Evolutionary conservation across 345 rosid species (phyloP), one percentile per base, ranked within the genome.

Genomic region (Stellera chamaejasme): DNA sequence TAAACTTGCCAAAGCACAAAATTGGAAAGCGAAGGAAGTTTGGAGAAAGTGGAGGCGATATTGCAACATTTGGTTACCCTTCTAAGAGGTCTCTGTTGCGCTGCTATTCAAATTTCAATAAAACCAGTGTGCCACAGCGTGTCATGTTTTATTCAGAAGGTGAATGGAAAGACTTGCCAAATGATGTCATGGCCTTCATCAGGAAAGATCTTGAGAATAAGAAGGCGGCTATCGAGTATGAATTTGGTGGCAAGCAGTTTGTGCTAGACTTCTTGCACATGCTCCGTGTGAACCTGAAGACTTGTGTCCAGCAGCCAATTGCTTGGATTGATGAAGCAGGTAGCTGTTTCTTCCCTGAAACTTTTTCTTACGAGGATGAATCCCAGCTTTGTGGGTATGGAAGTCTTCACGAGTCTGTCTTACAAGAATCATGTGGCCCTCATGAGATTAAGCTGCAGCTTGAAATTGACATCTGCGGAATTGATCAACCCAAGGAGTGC

Each of bases 291-390:
- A 84, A 94, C 73, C 42, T 68, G 79, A 81, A 72, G 62, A 85
- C 89, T n/a, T 90, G 92, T 43, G 43, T 48, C 3, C 82, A 75
- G 49, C 76, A 72, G 50, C 83, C 95, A 0, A 78, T 94, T 68
- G 96, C 99, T 43, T 94, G 99, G 99, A 94, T 94, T 72, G 99
- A 94, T 64, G 76, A 80, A 59, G 79, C 73, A 15, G 93, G 80
- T 48, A 55, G 69, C 45, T 85, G 92, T 67, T 94, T 85, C 63
- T 94, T 94, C 63, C 99, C 99, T 0, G 97, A 90, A 66, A 65
- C 66, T 45, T 78, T 76, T 55, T 14, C 55, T 39, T 71, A 48
- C 10, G 82, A 68, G 51, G 69, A 70, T 59, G 88, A 69, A 56
- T 56, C 48, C 16, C 51, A 56, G 62, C 60, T 61, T 7, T 72